A percentile compares a stretch with the other conserved stretches of the same genome.
Evolutionary conservation across 768 basidiomycete genomes (phyloP).

Genomic region (Amanita phalloides): DNA sequence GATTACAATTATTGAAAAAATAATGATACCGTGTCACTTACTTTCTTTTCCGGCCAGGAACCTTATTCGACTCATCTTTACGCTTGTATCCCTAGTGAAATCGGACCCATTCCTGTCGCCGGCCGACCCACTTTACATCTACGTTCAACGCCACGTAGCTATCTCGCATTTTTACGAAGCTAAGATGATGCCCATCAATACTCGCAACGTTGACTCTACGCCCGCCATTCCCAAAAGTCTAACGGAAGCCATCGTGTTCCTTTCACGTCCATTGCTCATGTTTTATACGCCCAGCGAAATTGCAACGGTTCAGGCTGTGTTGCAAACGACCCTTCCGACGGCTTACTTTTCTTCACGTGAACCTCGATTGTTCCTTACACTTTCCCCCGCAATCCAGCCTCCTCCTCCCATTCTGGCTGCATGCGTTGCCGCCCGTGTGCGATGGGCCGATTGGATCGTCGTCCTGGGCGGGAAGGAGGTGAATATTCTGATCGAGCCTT

Average conservation of each 20-base stretch:
- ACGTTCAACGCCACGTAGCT: not conserved
- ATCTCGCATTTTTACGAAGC: not conserved
- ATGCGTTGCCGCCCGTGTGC: conserved; percentile 20
- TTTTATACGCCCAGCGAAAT: conserved; percentile 15
- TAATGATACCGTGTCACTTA: not conserved
- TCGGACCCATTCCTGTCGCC: not conserved
- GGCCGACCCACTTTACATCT: conserved; percentile 3
- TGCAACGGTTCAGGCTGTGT: conserved; percentile 17
- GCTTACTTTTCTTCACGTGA: conserved; percentile 11
- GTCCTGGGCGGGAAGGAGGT: conserved; percentile 23
- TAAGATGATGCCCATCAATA: conserved; percentile 2
- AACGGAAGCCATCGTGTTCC: conserved; percentile 22
- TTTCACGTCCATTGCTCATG: conserved; percentile 24
- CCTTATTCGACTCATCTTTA: not conserved
- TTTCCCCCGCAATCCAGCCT: conserved; percentile 19
- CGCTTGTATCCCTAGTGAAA: not conserved
- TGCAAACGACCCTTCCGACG: conserved; percentile 20
- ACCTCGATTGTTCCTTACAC: conserved; percentile 15
- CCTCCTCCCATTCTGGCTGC: conserved; percentile 25
- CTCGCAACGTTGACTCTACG: not conserved
- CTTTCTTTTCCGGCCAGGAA: not conserved
- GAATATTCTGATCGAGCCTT: conserved; percentile 21
- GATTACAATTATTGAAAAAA: not conserved
- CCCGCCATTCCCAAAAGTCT: conserved; percentile 13
- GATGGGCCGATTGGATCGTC: conserved; percentile 27